These are phyloP conservation scores for Phoma herbarum DNA, from an alignment of 2,329 filamentous ascomycete species.

Conservation along the genomic window DNA sequence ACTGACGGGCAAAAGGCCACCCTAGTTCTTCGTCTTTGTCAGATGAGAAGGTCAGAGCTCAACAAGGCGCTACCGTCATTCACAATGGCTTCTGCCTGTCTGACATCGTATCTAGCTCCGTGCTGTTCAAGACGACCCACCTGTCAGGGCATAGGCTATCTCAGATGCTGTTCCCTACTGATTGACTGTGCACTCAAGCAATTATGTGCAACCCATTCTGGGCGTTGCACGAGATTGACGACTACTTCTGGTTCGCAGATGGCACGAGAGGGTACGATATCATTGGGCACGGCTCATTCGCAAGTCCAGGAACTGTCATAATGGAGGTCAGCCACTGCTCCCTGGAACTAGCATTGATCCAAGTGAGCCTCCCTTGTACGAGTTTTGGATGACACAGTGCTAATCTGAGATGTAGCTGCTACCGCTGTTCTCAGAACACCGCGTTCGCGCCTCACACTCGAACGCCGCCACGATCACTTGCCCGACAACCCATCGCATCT, in stretches of 20 bases:
- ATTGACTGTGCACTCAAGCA: background rate
- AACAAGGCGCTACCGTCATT: slow-evolving; percentile 4
- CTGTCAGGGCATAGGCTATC: background rate
- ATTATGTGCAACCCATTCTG: background rate
- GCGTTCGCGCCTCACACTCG: background rate
- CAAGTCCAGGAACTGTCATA: too few species aligned
- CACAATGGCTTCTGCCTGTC: background rate
- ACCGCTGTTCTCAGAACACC: background rate
- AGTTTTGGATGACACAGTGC: background rate
- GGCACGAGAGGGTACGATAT: background rate
- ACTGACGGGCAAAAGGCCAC: background rate
- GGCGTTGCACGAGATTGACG: background rate
- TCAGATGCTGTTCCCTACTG: background rate
- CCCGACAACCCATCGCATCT: background rate
- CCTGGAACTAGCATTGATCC: too few species aligned
- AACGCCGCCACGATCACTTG: background rate
- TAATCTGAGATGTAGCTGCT: background rate
- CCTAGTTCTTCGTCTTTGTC: background rate
- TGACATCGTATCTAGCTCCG: background rate
- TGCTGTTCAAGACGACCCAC: background rate
- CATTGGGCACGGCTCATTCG: background rate
- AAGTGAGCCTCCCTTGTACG: background rate
- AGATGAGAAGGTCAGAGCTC: background rate
- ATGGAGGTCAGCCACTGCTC: too few species aligned
- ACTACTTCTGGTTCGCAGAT: background rate